These are phyloP conservation scores for Discostella pseudostelligera DNA, from an alignment of 108 stramenopile genomes.

Conservation along the genomic window DNA sequence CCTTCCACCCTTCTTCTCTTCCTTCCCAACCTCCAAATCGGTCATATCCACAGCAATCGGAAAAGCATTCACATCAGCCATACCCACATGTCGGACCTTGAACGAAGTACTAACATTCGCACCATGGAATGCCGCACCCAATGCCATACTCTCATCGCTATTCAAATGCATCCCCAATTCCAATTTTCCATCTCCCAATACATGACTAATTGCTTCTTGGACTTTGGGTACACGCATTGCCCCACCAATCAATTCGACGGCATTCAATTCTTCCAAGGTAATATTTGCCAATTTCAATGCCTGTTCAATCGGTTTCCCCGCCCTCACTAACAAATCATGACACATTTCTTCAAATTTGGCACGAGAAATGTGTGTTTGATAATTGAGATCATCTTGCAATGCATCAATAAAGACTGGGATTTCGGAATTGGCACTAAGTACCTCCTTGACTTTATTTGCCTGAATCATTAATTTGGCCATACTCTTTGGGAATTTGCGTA, in stretches of 20 bases:
- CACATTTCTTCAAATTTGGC: constrained; percentile 88
- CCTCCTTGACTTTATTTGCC: constrained; percentile 98
- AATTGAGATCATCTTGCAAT: constrained; percentile 89
- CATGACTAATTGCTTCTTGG: constrained; percentile 69
- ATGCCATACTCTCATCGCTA: constrained; percentile 97
- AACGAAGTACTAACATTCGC: constrained; percentile 97
- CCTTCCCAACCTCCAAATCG: constrained; percentile 45
- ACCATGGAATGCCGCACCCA: constrained; percentile 98
- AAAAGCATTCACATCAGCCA: constrained; percentile 90
- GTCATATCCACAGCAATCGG: constrained; percentile 74
- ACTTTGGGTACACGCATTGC: constrained; percentile 97
- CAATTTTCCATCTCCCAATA: constrained; percentile 51
- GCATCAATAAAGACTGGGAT: constrained; percentile 95
- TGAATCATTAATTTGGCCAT: constrained; percentile 95
- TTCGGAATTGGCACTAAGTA: constrained; percentile 94
- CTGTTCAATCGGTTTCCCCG: constrained; percentile 70
- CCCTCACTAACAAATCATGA: constrained; percentile 79
- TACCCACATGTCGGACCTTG: constrained; percentile 95
- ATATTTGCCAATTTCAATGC: constrained; percentile 77
- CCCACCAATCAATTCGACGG: constrained; percentile 97
- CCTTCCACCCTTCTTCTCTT: constrained; percentile 29
- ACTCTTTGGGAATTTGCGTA: constrained; percentile 81
- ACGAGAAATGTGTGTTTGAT: constrained; percentile 80
- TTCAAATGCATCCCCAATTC: constrained; percentile 98
- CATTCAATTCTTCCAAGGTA: constrained; percentile 88